Evolutionary conservation across 352 stramenopile genomes (phyloP).

Genomic region (Phytopythium delawarense): DNA sequence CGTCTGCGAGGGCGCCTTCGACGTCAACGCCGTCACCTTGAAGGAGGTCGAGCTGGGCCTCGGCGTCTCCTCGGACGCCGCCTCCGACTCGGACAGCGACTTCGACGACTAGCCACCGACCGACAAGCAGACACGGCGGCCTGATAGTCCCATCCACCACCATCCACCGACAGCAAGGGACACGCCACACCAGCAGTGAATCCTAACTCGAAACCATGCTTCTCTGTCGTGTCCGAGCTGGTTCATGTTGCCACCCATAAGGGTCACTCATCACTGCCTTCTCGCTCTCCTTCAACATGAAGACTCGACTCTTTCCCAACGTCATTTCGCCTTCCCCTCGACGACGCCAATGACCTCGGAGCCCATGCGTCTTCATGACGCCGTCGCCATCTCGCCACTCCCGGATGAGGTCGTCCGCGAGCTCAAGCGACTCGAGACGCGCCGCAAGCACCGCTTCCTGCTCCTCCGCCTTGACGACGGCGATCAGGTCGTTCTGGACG

Average conservation of each 20-base stretch:
- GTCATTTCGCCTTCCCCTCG: not conserved
- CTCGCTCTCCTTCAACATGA: not conserved
- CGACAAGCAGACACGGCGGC: too few relatives aligned
- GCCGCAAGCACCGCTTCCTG: conserved; percentile 78
- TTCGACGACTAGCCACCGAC: conserved; percentile 46
- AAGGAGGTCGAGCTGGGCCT: conserved; percentile 70
- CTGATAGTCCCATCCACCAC: too few relatives aligned
- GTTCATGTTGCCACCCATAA: not conserved
- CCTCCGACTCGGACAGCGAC: conserved; percentile 83
- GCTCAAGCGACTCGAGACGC: conserved; percentile 87
- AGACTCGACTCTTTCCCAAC: not conserved
- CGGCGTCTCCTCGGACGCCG: conserved; percentile 46
- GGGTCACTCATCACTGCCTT: not conserved
- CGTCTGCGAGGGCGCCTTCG: conserved; percentile 72
- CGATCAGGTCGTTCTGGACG: conserved; percentile 58
- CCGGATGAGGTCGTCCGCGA: conserved; percentile 45
- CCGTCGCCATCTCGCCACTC: conserved; percentile 61
- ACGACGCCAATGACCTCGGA: conserved; percentile 84
- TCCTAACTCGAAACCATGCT: too few relatives aligned
- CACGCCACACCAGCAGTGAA: too few relatives aligned
- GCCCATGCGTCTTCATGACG: conserved; percentile 68
- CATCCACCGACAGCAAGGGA: too few relatives aligned
- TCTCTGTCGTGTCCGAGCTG: too few relatives aligned
- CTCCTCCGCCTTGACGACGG: conserved; percentile 81
- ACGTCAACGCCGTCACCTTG: conserved; percentile 74